Evolutionary conservation across 2,329 filamentous ascomycete genomes (phyloP).

Genomic region (Hymenoscyphus scutula): DNA sequence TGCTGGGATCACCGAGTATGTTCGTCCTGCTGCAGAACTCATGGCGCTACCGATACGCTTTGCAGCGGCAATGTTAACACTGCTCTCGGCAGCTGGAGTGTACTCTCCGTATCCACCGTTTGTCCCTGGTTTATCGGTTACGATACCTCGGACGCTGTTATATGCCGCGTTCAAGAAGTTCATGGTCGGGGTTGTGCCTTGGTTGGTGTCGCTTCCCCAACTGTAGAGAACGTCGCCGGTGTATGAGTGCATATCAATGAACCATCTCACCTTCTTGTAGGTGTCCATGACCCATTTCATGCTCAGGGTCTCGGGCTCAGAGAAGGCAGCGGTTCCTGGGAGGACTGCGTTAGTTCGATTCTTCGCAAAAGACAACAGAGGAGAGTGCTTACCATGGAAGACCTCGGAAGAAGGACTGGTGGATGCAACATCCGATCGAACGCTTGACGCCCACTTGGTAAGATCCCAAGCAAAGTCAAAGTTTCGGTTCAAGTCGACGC

Average conservation of each 20-base stretch:
- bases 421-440: conserved; percentile 42
- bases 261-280: conserved; percentile 52
- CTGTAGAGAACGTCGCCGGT: conserved; percentile 52
- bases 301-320: conserved; percentile 56
- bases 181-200: conserved; percentile 44
- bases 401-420: conserved; percentile 44
- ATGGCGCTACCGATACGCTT: conserved; percentile 41
- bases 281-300: conserved; percentile 52
- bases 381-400: conserved; percentile 40
- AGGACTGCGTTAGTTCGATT: conserved; percentile 8
- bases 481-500: conserved; percentile 56
- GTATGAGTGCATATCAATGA: conserved; percentile 57
- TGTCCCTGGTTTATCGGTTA: conserved; percentile 38
- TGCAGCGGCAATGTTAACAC: conserved; percentile 36
- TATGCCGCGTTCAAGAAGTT: conserved; percentile 53
- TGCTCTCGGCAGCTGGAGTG: conserved; percentile 40
- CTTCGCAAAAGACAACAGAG: background rate
- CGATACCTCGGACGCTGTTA: conserved; percentile 49
- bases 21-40: conserved; percentile 39
- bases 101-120: conserved; percentile 46
- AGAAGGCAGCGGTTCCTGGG: conserved; percentile 47
- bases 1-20: conserved; percentile 41
- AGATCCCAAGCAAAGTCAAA: conserved; percentile 59
- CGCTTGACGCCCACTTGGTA: conserved; percentile 42
- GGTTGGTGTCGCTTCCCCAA: conserved; percentile 56